These are phyloP conservation scores for Xylaria bambusicola DNA, from an alignment of 495 filamentous ascomycete genomes.

Conservation along the genomic window DNA sequence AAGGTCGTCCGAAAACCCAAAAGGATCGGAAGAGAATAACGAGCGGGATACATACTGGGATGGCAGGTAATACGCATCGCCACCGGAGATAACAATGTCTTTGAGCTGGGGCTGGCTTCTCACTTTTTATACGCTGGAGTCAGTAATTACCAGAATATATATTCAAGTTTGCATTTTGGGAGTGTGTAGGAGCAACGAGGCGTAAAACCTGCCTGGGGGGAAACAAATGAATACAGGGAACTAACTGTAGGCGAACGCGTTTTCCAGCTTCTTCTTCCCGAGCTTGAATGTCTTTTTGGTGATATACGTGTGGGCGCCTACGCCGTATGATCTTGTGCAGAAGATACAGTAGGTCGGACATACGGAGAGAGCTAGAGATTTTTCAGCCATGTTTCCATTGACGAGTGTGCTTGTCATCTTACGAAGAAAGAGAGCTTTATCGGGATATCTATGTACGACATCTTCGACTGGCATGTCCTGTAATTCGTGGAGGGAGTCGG, in stretches of 20 bases:
- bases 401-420: slow-evolving; percentile 21
- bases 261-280: slow-evolving; percentile 43
- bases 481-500: slow-evolving; percentile 53
- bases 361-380: slow-evolving; percentile 46
- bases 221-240: no score
- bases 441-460: slow-evolving; percentile 60
- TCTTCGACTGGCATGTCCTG: slow-evolving; percentile 49
- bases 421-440: slow-evolving; percentile 62
- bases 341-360: slow-evolving; percentile 61
- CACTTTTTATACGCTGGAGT: no score
- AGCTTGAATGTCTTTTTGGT: slow-evolving; percentile 51
- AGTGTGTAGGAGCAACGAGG: no score
- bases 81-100: slow-evolving; percentile 61
- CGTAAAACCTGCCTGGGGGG: no score
- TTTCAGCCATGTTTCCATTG: slow-evolving; percentile 8
- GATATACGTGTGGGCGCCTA: slow-evolving; percentile 52
- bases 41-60: slow-evolving; percentile 19
- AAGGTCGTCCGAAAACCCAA: neutral
- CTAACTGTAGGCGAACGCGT: slow-evolving; percentile 53
- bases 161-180: no score
- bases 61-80: slow-evolving; percentile 55
- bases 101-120: slow-evolving; percentile 45
- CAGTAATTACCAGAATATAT: no score
- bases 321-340: slow-evolving; percentile 61
- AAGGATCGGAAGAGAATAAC: neutral